Evolutionary conservation across 2,329 filamentous ascomycete genomes (phyloP), one percentile per base, ranked within the genome.

Genomic region (Neonectria hederae): DNA sequence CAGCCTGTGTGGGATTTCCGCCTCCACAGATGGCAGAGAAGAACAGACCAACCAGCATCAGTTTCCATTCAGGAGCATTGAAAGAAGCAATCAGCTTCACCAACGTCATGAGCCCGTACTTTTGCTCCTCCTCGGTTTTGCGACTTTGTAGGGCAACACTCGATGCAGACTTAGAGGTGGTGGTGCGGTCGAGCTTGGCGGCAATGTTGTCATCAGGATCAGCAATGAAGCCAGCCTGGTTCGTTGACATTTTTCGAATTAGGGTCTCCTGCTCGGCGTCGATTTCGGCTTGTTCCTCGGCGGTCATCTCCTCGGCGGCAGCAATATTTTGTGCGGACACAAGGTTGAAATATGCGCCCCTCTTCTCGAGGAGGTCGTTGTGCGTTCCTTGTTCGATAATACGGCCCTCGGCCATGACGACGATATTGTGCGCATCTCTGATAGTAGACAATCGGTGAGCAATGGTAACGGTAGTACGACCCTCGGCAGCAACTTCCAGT

Each of bases 401-500:
- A n/a, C 85, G 82, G 13, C 96, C 96, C 65, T 89, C 81, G 5
- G 89, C 86, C 90, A 99, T 95, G 67, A 97, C 95, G 13, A 98
- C 92, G 70, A 99, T 99, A 74, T 97, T 97, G 78, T 98, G 92
- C 0, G 95, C 95, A 67, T 94, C 90, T 78, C 90, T 94, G 82
- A 99, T 97, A 6, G 96, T 99, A 0, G 94, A 97, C 9, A 99
- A 84, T 70, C 95, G 90, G 81, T 99, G 96, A 46, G 96, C 96
- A 78, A 99, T 98, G 7, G 94, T 92, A 72, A 98, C 97, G 2
- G 96, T 98, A 0, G 96, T 99, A 58, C 96, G 88, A 24, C 94
- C 95, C 67, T 91, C 86, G 1, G 94, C 87, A 26, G 95, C 96
- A 54, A 88, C 91, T 73, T 98, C 94, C 9, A 99, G 85, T 19